Conservation (phyloP, 305 asterid species). For the Solanum hybrid region DNA sequence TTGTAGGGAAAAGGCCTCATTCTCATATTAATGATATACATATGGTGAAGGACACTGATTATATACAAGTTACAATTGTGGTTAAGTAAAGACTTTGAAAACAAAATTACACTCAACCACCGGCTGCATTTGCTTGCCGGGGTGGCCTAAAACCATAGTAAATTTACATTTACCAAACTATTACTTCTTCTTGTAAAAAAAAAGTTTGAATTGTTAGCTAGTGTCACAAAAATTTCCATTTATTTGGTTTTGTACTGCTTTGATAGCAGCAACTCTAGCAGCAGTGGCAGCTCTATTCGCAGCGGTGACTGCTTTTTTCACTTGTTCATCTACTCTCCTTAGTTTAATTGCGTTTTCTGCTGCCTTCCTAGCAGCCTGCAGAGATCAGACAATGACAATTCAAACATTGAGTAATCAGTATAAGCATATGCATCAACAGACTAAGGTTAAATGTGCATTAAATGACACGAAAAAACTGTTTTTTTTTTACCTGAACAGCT, state of each 20-base stretch:
- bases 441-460: neutral
- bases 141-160: constrained; percentile 28
- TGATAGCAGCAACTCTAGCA: constrained; percentile 87
- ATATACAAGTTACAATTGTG: constrained; percentile 48
- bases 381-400: neutral
- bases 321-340: constrained; percentile 59
- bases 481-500: constrained; percentile 55
- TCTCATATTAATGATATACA: constrained; percentile 21
- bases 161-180: constrained; percentile 35
- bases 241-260: constrained; percentile 80
- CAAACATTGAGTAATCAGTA: neutral
- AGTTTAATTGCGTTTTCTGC: constrained; percentile 55
- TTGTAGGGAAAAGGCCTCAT: neutral
- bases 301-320: constrained; percentile 62
- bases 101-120: constrained; percentile 23
- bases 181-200: neutral
- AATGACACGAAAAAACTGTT: neutral
- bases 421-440: neutral
- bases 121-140: constrained; percentile 45
- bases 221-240: constrained; percentile 72
- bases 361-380: constrained; percentile 70
- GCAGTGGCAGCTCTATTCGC: constrained; percentile 85
- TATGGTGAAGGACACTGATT: neutral
- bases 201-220: constrained; percentile 14
- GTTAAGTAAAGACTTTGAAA: constrained; percentile 28